A percentile compares a stretch with the other conserved stretches of the same genome.
Evolutionary conservation across 768 basidiomycete species (phyloP).

Genomic region (Boletus coccyginus): DNA sequence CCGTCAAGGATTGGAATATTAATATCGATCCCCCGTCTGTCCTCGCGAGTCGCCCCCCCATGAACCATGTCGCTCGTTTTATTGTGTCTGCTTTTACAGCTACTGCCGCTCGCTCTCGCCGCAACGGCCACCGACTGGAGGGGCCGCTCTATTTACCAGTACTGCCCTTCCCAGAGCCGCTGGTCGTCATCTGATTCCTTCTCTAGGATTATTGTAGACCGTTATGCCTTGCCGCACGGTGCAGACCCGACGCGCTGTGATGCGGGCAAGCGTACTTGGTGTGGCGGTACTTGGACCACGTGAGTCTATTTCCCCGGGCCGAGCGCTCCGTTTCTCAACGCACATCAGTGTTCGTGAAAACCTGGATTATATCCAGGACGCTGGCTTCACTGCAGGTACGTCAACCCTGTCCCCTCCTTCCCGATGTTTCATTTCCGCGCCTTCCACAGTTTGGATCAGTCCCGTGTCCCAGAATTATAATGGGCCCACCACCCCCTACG

Average conservation of each 20-base stretch:
- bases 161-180: background rate
- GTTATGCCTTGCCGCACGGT: slow-evolving; percentile 10
- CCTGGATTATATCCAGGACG: slow-evolving; percentile 82
- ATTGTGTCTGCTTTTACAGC: background rate
- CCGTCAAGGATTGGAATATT: background rate
- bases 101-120: slow-evolving; percentile 1
- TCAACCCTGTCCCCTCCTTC: background rate
- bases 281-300: slow-evolving; percentile 17
- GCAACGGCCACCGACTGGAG: slow-evolving; percentile 14
- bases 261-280: slow-evolving; percentile 14
- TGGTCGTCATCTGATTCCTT: background rate
- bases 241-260: slow-evolving; percentile 8
- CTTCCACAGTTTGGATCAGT: slow-evolving; percentile 69
- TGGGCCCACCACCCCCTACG: slow-evolving; percentile 67
- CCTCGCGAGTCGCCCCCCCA: background rate
- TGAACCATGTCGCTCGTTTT: slow-evolving; percentile 3
- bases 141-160: slow-evolving; percentile 18
- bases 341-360: slow-evolving; percentile 55
- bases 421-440: background rate
- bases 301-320: background rate
- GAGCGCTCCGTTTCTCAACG: background rate
- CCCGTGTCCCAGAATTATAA: slow-evolving; percentile 78
- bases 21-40: background rate
- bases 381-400: slow-evolving; percentile 76
- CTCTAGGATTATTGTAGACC: slow-evolving; percentile 10